phyloP scores from a whole-genome alignment of 352 stramenopile species.

The Phytophthora sojae region DNA sequence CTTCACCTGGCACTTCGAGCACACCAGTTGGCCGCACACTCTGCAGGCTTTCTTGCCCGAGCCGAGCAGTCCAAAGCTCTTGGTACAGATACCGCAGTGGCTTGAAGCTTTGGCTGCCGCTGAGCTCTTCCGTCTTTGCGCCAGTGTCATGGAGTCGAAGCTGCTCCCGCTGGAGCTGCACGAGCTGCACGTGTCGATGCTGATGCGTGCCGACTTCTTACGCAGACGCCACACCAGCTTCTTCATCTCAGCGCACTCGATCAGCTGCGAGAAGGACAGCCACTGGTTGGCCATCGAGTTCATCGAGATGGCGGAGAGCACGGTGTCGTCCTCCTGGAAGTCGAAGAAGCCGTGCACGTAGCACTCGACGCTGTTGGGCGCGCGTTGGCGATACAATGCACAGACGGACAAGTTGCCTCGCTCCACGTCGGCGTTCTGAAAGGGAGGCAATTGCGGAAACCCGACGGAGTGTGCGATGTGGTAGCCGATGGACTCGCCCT shows the following conservation, averaged over 20 bases:
- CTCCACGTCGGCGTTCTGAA: conserved; percentile 34
- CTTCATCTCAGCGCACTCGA: conserved; percentile 37
- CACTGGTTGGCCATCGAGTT: conserved; percentile 43
- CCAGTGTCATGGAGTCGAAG: conserved; percentile 10
- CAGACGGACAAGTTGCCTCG: conserved; percentile 44
- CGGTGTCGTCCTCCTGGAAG: conserved; percentile 33
- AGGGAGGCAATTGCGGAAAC: conserved; percentile 46
- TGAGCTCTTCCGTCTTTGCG: conserved; percentile 14
- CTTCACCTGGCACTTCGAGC: conserved; percentile 35
- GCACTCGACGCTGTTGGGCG: conserved; percentile 31
- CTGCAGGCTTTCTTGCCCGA: conserved; percentile 26
- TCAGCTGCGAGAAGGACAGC: conserved; percentile 36
- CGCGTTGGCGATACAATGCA: conserved; percentile 34
- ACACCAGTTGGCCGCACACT: conserved; percentile 27
- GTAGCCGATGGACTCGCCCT: conserved; percentile 47
- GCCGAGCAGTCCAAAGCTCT: conserved; percentile 24
- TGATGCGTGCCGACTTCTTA: conserved; percentile 26
- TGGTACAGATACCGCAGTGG: conserved; percentile 35
- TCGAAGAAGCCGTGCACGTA: conserved; percentile 43
- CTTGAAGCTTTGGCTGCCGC: conserved; percentile 1
- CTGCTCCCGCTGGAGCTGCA: conserved; percentile 22
- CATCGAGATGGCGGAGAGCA: conserved; percentile 36
- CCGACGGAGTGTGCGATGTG: conserved; percentile 58
- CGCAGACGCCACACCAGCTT: conserved; percentile 40
- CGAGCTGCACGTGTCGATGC: conserved; percentile 13